Percentiles rank a stretch among this genome's conserved stretches.
These are phyloP conservation scores for Cutaneotrichosporon sp. DNA, from an alignment of 1,284 basidiomycete genomes.

Conservation along the genomic window DNA sequence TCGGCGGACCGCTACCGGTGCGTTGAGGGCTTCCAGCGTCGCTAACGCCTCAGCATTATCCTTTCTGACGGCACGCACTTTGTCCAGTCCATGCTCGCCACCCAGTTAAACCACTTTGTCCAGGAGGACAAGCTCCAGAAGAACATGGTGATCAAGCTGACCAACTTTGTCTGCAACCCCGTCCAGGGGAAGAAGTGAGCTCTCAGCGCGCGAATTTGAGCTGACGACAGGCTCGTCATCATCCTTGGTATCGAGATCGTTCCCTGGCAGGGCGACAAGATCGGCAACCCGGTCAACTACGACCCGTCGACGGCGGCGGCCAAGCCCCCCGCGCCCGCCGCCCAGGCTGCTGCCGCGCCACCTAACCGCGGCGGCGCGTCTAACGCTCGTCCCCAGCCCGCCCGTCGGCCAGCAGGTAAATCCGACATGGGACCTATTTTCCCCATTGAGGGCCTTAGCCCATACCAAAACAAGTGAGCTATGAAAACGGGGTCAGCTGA, in stretches of 20 bases:
- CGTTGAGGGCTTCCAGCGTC: no score
- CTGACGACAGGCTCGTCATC: constrained; percentile 66
- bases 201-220: neutral
- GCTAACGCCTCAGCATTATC: constrained; percentile 45
- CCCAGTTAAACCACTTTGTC: constrained; percentile 77
- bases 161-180: constrained; percentile 74
- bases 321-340: constrained; percentile 24
- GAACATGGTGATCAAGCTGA: constrained; percentile 67
- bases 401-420: constrained; percentile 18
- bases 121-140: constrained; percentile 64
- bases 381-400: constrained; percentile 27
- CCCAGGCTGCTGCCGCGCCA: constrained; percentile 23
- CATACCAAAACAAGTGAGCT: constrained; percentile 83
- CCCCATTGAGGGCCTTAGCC: constrained; percentile 91
- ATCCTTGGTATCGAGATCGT: constrained; percentile 67
- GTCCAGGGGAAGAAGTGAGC: constrained; percentile 76
- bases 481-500: neutral
- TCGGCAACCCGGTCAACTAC: constrained; percentile 62
- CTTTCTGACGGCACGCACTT: constrained; percentile 70
- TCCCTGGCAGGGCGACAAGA: constrained; percentile 57
- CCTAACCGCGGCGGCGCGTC: constrained; percentile 20
- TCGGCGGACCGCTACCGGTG: constrained; percentile 46
- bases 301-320: constrained; percentile 36
- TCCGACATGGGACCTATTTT: constrained; percentile 55
- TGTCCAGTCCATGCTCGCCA: constrained; percentile 90